These are phyloP conservation scores for Pseudogymnoascus sp. DNA, from an alignment of 2,329 filamentous ascomycete species.

Conservation along the genomic window DNA sequence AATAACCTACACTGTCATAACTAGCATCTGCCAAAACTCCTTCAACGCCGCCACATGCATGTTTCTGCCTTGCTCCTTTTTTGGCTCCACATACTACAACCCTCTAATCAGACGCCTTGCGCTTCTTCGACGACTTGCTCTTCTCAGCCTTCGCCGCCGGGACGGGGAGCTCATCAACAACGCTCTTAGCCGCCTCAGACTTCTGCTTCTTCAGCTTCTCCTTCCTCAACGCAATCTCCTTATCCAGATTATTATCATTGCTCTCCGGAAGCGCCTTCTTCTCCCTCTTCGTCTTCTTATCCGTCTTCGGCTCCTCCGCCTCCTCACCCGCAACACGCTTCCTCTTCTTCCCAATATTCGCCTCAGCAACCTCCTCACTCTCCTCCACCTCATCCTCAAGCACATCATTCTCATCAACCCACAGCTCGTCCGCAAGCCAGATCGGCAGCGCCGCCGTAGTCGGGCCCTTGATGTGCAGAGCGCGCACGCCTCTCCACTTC, in stretches of 20 bases:
- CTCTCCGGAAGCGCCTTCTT: constrained; percentile 24
- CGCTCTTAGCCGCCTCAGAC: constrained; percentile 22
- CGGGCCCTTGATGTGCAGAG: constrained; percentile 83
- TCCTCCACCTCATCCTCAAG: constrained; percentile 46
- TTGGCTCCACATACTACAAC: background rate
- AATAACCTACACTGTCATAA: constrained; percentile 1
- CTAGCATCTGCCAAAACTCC: background rate
- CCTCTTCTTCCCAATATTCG: constrained; percentile 54
- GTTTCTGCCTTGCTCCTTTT: background rate
- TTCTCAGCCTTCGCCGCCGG: constrained; percentile 17
- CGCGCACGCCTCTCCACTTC: constrained; percentile 78
- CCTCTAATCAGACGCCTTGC: constrained; percentile 15
- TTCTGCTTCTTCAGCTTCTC: constrained; percentile 31
- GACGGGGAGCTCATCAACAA: constrained; percentile 21
- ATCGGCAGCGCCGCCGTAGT: constrained; percentile 85
- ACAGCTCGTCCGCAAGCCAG: constrained; percentile 88
- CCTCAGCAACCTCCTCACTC: constrained; percentile 31
- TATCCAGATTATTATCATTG: constrained; percentile 28
- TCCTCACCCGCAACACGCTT: constrained; percentile 27
- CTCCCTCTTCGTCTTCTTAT: constrained; percentile 31
- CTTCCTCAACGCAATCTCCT: constrained; percentile 28
- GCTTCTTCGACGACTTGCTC: constrained; percentile 22
- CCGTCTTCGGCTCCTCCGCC: constrained; percentile 24
- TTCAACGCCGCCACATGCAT: background rate
- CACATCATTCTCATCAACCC: constrained; percentile 70